These are phyloP conservation scores for Pueraria montana DNA, from an alignment of 306 rosid species.

Conservation along the genomic window DNA sequence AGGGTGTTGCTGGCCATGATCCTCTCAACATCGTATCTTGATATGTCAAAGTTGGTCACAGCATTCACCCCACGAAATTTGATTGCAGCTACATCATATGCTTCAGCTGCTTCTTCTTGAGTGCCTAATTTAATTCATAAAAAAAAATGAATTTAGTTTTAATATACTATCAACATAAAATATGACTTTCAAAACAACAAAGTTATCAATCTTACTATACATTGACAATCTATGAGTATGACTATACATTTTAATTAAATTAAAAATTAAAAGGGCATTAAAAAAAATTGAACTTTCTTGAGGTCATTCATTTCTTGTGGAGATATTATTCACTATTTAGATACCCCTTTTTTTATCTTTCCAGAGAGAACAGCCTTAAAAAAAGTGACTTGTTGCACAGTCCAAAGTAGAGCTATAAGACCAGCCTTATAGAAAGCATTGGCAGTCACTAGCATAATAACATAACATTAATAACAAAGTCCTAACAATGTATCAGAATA, in stretches of 20 bases:
- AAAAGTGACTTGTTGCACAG: conserved; percentile 46
- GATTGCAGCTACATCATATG: conserved; percentile 92
- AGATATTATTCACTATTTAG: background rate
- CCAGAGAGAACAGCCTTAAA: conserved; percentile 54
- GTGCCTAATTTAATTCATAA: conserved; percentile 64
- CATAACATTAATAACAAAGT: conserved; percentile 29
- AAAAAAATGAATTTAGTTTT: background rate
- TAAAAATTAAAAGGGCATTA: background rate
- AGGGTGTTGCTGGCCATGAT: conserved; percentile 86
- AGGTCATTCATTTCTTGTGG: conserved; percentile 2
- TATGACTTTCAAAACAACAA: background rate
- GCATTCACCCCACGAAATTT: conserved; percentile 90
- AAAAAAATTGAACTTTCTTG: background rate
- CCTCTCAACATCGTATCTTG: conserved; percentile 82
- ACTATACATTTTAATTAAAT: background rate
- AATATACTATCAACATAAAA: background rate
- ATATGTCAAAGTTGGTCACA: conserved; percentile 82
- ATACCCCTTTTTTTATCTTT: background rate
- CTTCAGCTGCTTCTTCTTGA: conserved; percentile 99
- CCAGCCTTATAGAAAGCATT: conserved; percentile 62
- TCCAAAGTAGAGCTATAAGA: conserved; percentile 44
- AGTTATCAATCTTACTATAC: too few relatives aligned
- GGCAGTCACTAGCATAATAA: conserved; percentile 19
- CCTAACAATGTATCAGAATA: conserved; percentile 13
- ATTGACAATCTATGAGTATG: too few relatives aligned